Percentiles rank a stretch among this genome's conserved stretches.
phyloP scores from a whole-genome alignment of 768 basidiomycete genomes.

The Amanita phalloides region DNA sequence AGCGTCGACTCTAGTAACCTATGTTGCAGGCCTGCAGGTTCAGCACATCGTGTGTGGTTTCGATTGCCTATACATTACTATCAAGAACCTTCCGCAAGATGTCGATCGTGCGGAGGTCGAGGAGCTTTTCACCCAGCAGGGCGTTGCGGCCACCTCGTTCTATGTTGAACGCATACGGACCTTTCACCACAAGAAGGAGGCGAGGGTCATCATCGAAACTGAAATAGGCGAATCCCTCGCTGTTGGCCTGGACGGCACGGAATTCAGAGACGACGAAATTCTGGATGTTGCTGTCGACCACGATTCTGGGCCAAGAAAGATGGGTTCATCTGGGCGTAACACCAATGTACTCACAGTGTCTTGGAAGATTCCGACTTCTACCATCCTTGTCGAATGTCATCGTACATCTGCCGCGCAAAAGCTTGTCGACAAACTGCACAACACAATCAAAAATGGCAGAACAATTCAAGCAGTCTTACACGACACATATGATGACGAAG shows the following conservation, averaged over 20 bases:
- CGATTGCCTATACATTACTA: slow-evolving; percentile 36
- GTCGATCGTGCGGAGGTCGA: slow-evolving; percentile 28
- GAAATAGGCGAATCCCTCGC: slow-evolving; percentile 30
- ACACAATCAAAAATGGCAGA: slow-evolving; percentile 24
- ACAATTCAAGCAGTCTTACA: slow-evolving; percentile 38
- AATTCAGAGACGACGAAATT: slow-evolving; percentile 29
- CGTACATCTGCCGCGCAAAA: slow-evolving; percentile 22
- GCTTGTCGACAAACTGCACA: slow-evolving; percentile 27
- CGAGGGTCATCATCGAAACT: slow-evolving; percentile 30
- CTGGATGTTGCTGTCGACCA: slow-evolving; percentile 32
- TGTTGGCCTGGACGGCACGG: slow-evolving; percentile 31
- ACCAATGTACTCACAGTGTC: slow-evolving; percentile 33
- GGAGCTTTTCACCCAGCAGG: slow-evolving; percentile 32
- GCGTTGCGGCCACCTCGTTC: slow-evolving; percentile 24
- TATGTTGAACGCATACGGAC: slow-evolving; percentile 19
- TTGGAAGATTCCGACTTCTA: slow-evolving; percentile 37
- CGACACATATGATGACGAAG: no score
- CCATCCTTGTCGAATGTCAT: slow-evolving; percentile 22
- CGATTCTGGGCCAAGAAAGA: slow-evolving; percentile 26
- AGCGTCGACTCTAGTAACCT: slow-evolving; percentile 34
- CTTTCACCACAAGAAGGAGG: slow-evolving; percentile 20
- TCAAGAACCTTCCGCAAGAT: slow-evolving; percentile 35
- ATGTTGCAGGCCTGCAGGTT: slow-evolving; percentile 37
- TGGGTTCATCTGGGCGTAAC: slow-evolving; percentile 25
- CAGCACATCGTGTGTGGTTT: slow-evolving; percentile 36